Evolutionary conservation across 805 yeast genomes (phyloP).

Genomic region (Soucietia sequanensis): DNA sequence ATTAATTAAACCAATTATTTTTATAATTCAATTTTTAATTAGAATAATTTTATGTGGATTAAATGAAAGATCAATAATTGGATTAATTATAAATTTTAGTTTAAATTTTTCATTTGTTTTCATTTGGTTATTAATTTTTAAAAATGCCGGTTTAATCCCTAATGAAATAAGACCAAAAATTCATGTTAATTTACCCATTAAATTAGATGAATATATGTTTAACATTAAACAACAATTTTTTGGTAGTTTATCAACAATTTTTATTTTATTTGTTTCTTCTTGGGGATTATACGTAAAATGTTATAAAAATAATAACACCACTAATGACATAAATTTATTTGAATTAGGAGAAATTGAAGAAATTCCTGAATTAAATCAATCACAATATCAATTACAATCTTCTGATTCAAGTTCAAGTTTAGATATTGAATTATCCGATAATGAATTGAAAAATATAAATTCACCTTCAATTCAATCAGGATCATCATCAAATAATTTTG

Average conservation of each 20-base stretch:
- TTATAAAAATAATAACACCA: conserved; percentile 1
- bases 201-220: conserved; percentile 40
- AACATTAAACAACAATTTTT: conserved; percentile 6
- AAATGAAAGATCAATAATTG: conserved; percentile 38
- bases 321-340: conserved; percentile 6
- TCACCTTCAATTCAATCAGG: no score
- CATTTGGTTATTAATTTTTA: conserved; percentile 55
- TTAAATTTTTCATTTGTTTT: conserved; percentile 53
- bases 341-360: neutral
- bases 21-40: conserved; percentile 8
- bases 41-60: conserved; percentile 23
- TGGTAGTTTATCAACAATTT: conserved; percentile 2
- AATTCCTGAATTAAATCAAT: neutral
- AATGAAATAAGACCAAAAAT: conserved; percentile 53
- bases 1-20: conserved; percentile 8
- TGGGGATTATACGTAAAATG: conserved; percentile 3
- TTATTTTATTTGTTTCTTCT: conserved; percentile 1
- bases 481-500: no score
- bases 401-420: neutral
- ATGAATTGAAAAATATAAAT: neutral
- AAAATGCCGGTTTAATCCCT: conserved; percentile 61
- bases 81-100: conserved; percentile 43
- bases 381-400: neutral
- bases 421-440: neutral
- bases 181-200: conserved; percentile 46